Evolutionary conservation across 1,284 basidiomycete genomes (phyloP), one percentile per base, ranked within the genome.

Genomic region (Tetrapyrgos nigripes): DNA sequence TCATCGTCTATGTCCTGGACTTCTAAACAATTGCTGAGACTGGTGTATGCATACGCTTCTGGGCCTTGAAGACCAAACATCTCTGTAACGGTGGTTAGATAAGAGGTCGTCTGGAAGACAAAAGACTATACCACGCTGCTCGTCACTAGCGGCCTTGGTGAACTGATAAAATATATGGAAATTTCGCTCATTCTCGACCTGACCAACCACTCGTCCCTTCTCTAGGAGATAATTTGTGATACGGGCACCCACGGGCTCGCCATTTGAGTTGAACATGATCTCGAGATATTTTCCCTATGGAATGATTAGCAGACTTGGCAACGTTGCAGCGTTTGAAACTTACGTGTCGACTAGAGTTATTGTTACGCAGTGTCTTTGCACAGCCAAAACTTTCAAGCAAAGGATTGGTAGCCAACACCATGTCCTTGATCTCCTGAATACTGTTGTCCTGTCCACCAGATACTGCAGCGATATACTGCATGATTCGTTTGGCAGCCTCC

Each of bases 151-250:
- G 5, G 91, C 96, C 74, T 98, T 99, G 44, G 97, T 98, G 74
- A 99, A 97, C 73, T 99, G 97, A 76, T 99, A 99, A 80, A 99
- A 99, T 64, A 99, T 97, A 74, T 99, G 97, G 76, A 99, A 99
- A 75, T 97, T 94, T 62, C 97, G 88, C 77, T 99, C 97, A 67
- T 94, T 92, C 70, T 94, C 91, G 59, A 99, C 94, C 73, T 99
- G 97, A 19, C 96, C 95, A 4, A 98, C 96, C 13, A 99, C 95
- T 64, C 97, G 93, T 55, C 92, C 92, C 79, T 99, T 99, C 77
- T 99, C 97, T 62, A 99, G 80, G 26, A 99, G 85, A 72, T 99
- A 99, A 76, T 99, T 99, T 14, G 97, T 99, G 69, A 99, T 99
- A 71, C 97, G 94, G 2, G 97, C 97, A 55, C 97, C 97, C 37